Conservation (phyloP, 2,329 filamentous ascomycete genomes). For the Eutypella sp. region DNA sequence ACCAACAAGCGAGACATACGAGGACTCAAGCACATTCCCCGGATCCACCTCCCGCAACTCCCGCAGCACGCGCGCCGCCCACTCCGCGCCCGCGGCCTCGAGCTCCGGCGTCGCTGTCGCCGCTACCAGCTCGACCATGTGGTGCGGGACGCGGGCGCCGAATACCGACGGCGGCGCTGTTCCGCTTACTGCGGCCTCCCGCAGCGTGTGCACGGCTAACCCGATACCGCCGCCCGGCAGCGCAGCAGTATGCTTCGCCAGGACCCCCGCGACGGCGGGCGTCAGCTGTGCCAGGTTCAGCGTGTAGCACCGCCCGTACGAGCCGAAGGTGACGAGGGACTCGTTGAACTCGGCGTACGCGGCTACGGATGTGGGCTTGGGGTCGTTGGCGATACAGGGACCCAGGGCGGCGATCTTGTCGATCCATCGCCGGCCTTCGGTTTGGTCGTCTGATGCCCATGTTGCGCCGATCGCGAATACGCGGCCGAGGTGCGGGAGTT, state of each 20-base stretch:
- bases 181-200: conserved; percentile 13
- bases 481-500: conserved; percentile 25
- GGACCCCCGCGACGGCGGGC: conserved; percentile 17
- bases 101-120: conserved; percentile 17
- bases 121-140: conserved; percentile 31
- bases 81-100: conserved; percentile 17
- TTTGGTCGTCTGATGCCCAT: conserved; percentile 29
- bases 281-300: conserved; percentile 20
- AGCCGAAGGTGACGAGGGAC: conserved; percentile 16
- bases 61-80: conserved; percentile 12
- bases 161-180: conserved; percentile 29
- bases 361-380: conserved; percentile 16
- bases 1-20: conserved; percentile 30
- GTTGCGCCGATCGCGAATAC: conserved; percentile 21
- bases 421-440: conserved; percentile 23
- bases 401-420: conserved; percentile 23
- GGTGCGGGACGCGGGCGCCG: conserved; percentile 25
- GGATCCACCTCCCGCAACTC: conserved; percentile 17
- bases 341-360: conserved; percentile 14
- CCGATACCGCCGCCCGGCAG: conserved; percentile 21
- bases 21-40: conserved; percentile 21
- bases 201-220: conserved; percentile 26
- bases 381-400: conserved; percentile 22
- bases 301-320: conserved; percentile 16
- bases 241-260: conserved; percentile 17